Base-by-base conservation (phyloP, 1,284 basidiomycete species). In the Cryptococcus sp. region DNA sequence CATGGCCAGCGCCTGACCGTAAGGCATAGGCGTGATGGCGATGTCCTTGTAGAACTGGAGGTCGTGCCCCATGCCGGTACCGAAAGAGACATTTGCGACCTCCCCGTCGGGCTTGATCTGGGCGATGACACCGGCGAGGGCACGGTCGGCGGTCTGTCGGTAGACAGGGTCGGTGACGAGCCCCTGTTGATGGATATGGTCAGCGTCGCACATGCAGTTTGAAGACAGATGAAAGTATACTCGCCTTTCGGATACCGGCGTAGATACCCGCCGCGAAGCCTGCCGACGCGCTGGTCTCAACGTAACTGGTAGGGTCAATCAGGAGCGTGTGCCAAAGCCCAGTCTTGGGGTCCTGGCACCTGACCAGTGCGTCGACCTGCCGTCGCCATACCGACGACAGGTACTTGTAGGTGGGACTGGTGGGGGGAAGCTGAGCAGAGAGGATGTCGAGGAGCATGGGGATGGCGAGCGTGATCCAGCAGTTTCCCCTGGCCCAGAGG, bases 311-410 rank as follows among this genome's bases (percentile, higher is more conserved):
- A 7, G 80, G 73, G 69, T 85, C 84, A 63, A 83, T 79, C 46
- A 86, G 68, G 52, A 86, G 78, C 9, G 84, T 86, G 65, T 84
- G 84, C 84, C 84, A 86, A 12, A 85, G 70, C 0, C 84, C 84
- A 3, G 80, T 79, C 45, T 71, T 61, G 36, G 62, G 53, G 62
- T 85, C 82, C 66, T 85, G 84, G 46, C 72, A 77, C 44, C 72
- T 71, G 37, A 84, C 78, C 28, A 85, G 70, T 0, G 82, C 81
- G 60, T 85, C 80, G 50, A 85, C 80, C 68, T 85, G 84, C 9
- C 80, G 75, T 49, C 75, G 71, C 35, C 84, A 77, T 1, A 81
- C 79, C 3, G 78, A 73, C 16, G 80, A 74, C n/a, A 85, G 75
- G 62, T 80, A 80, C 57, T 77, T 67, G 47, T 80, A 77, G 18